Base-by-base conservation (phyloP, 306 rosid genomes). In the Citrullus mucosospermus region DNA sequence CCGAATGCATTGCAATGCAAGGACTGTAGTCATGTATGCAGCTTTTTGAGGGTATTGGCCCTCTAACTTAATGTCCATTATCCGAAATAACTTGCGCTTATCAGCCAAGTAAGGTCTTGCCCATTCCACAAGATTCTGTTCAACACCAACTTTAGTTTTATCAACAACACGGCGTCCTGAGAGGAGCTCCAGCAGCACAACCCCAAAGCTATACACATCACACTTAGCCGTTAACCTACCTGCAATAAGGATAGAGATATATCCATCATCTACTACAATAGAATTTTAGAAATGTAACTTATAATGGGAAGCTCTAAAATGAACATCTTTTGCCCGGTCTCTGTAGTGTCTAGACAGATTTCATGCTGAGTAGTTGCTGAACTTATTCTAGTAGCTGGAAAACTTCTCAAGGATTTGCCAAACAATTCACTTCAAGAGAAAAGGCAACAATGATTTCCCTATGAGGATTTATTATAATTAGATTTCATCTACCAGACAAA, bases 181-280 rank as follows among this genome's bases (percentile, higher is more conserved):
- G 51, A 92, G 44, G 8, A 92, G 91, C 65, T 92, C 97, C 1
- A 90, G 79, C 82, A 92, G 62, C 78, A 90, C 97, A 57, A 92
- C 97, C 38, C 96, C 97, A 72, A 90, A 92, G 81, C 97, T 88
- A 66, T 90, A 92, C 13, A 92, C 92, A 32, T 92, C 97, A 58
- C 97, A 88, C 22, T 84, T 90, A 2, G 96, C 90, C 0, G 96
- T 92, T 25, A 92, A 60, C 75, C 92, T 86, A 77, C 97, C 97
- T 92, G 84, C 65, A 74, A 57, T 80, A 59, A 77, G 46, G 1
- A 39, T 41, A 53, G 48, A 36, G 50, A 34, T 55, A 36, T 36
- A 10, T 76, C 7, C 43, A 39, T 76, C 38, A 55, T 34, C 36
- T 30, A 54, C 10, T 10, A 6, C 66, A 69, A 41, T 69, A 4